These are phyloP conservation scores for Xylaria sp. DNA, from an alignment of 2,329 filamentous ascomycete species.

Conservation along the genomic window DNA sequence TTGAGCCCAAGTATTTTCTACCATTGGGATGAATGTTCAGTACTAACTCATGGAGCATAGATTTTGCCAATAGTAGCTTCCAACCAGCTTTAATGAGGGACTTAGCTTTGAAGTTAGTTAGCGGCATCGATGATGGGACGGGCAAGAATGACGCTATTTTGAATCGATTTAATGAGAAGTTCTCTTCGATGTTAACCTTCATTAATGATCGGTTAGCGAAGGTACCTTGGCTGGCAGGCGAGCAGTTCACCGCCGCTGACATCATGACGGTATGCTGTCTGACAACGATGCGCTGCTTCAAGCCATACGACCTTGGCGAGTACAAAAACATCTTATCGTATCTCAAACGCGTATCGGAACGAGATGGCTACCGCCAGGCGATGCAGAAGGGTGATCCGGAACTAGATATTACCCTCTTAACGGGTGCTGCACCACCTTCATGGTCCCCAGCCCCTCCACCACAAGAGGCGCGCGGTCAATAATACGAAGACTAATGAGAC, in stretches of 20 bases:
- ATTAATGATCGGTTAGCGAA: constrained; percentile 60
- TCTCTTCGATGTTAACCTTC: constrained; percentile 53
- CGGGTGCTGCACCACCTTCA: constrained; percentile 36
- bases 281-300: constrained; percentile 69
- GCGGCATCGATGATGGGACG: constrained; percentile 31
- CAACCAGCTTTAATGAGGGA: constrained; percentile 22
- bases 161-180: constrained; percentile 48
- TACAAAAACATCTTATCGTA: constrained; percentile 59
- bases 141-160: constrained; percentile 45
- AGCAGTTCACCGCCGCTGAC: constrained; percentile 72
- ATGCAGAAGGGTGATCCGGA: constrained; percentile 62
- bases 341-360: constrained; percentile 54
- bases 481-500: not conserved
- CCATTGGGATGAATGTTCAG: not conserved
- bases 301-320: constrained; percentile 53
- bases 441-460: not conserved
- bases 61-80: constrained; percentile 59
- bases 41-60: constrained; percentile 32
- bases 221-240: constrained; percentile 67
- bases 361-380: constrained; percentile 59
- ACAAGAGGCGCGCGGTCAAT: not conserved
- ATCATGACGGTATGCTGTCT: constrained; percentile 70
- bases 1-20: not conserved
- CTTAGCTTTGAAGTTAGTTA: not conserved
- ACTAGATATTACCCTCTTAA: constrained; percentile 49